Percentiles rank a stretch among this genome's conserved stretches.
phyloP scores from a whole-genome alignment of 306 rosid genomes.

The Alnus rubra region DNA sequence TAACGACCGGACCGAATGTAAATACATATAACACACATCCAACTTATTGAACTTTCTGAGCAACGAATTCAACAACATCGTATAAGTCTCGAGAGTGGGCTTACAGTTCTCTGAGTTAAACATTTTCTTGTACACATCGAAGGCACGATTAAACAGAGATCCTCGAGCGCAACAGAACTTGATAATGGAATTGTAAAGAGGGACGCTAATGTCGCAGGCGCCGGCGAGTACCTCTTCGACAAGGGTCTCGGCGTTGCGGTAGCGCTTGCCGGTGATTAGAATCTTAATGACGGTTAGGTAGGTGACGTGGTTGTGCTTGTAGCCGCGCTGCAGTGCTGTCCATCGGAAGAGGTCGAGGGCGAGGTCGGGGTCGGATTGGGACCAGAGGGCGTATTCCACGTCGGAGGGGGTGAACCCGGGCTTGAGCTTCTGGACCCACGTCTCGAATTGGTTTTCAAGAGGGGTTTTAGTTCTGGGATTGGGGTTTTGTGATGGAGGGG shows the following conservation, averaged over 20 bases:
- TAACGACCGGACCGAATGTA: constrained; percentile 68
- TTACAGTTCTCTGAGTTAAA: constrained; percentile 51
- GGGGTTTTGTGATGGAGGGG: constrained; percentile 26
- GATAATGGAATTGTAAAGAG: constrained; percentile 70
- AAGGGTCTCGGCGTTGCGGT: constrained; percentile 68
- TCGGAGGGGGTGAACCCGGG: constrained; percentile 78
- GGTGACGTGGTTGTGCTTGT: constrained; percentile 63
- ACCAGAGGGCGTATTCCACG: constrained; percentile 55
- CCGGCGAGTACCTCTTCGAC: constrained; percentile 87
- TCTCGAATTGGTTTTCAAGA: constrained; percentile 68
- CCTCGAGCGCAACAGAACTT: constrained; percentile 66
- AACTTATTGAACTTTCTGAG: constrained; percentile 72
- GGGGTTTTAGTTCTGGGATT: constrained; percentile 61
- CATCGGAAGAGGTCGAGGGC: constrained; percentile 94
- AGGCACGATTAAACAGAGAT: constrained; percentile 63
- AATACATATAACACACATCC: constrained; percentile 64
- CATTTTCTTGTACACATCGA: constrained; percentile 88
- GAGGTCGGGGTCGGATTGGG: constrained; percentile 85
- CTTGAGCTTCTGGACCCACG: constrained; percentile 80
- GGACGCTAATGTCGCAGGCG: constrained; percentile 66
- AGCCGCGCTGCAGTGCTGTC: constrained; percentile 84
- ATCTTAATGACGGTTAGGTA: constrained; percentile 66
- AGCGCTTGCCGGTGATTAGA: constrained; percentile 52
- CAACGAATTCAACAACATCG: constrained; percentile 56
- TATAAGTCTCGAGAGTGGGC: constrained; percentile 75